Base-by-base conservation (phyloP, 169 alveolate species). In the Plasmodium vivax region DNA sequence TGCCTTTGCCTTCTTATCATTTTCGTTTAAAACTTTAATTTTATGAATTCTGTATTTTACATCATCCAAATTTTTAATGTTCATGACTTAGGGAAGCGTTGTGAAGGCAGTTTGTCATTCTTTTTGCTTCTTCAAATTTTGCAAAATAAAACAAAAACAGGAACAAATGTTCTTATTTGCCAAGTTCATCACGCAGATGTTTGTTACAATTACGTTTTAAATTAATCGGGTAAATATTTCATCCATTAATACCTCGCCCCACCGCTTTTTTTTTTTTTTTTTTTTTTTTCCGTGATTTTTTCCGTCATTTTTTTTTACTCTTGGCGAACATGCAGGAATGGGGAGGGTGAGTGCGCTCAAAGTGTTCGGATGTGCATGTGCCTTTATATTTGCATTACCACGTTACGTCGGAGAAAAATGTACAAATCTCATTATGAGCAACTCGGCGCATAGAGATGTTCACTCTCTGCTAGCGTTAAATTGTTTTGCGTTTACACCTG, bases 11-110 rank as follows among this genome's bases (percentile, higher is more conserved):
- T 58, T 81, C 27, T 74, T 81, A 58, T 90, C 94, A 90, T 90
- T 90, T 80, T 79, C 84, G 54, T 90, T 58, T 36, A 90, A 80
- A 58, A 80, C 91, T 62, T 81, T 38, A 58, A 90, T 62, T 68
- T 79, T 79, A 41, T 90, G 94, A 90, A 90, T 34, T 90, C 54
- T 79, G 74, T 90, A 90, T 90, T 54, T 85, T 85, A 85, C 62
- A 85, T 85, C 93, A 71, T 85, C 93, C 36, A 85, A 32, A 62
- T 43, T 85, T 54, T 85, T 85, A 47, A 85, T 16, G 71, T 74
- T 85, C 93, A 85, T 85, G 77, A 14, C 68, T 47, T 75, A 51
- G 36, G 77, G 77, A 62, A 62, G 36, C 34, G n/a, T 62, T 19
- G 77, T 62, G 38, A 85, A 74, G 41, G 36, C 36, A n/a, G 23